Conservation (phyloP, 2,329 filamentous ascomycete genomes). For the Xylaria multiplex region DNA sequence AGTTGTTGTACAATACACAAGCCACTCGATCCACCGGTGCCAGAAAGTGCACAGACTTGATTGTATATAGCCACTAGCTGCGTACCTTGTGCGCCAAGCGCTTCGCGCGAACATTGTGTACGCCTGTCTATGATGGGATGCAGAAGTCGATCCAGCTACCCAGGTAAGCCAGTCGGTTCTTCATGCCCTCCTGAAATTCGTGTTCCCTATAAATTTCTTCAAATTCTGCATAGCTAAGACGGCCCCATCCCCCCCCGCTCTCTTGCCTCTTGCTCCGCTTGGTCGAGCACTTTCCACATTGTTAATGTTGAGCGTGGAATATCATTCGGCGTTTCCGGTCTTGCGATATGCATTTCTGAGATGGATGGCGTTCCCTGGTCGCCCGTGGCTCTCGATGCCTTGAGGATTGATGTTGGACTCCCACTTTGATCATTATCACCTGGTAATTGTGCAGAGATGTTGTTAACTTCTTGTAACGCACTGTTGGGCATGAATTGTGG, state of each 20-base stretch:
- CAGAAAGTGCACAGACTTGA: neutral
- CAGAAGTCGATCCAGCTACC: slow-evolving; percentile 91
- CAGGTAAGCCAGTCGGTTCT: slow-evolving; percentile 78
- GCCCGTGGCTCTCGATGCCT: neutral
- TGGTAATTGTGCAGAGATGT: neutral
- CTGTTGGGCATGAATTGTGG: slow-evolving; percentile 75
- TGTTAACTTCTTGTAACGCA: slow-evolving; percentile 33
- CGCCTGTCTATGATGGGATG: slow-evolving; percentile 64
- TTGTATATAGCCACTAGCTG: neutral
- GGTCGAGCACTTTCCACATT: slow-evolving; percentile 66
- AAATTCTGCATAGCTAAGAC: slow-evolving; percentile 83
- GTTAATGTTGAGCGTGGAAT: slow-evolving; percentile 53
- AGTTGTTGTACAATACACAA: slow-evolving; percentile 16
- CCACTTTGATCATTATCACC: neutral
- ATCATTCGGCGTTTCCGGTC: slow-evolving; percentile 44
- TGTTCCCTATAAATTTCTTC: slow-evolving; percentile 69
- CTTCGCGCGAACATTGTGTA: neutral
- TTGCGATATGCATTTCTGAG: slow-evolving; percentile 28
- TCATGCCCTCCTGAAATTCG: slow-evolving; percentile 69
- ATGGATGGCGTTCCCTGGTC: slow-evolving; percentile 4
- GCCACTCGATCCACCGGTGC: neutral
- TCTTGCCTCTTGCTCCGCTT: slow-evolving; percentile 74
- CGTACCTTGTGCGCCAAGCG: too few relatives aligned
- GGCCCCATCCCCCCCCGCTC: slow-evolving; percentile 81
- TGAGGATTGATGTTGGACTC: neutral